Evolutionary conservation across 2,329 filamentous ascomycete genomes (phyloP).

Genomic region (Calonectria pseudoturangicola): DNA sequence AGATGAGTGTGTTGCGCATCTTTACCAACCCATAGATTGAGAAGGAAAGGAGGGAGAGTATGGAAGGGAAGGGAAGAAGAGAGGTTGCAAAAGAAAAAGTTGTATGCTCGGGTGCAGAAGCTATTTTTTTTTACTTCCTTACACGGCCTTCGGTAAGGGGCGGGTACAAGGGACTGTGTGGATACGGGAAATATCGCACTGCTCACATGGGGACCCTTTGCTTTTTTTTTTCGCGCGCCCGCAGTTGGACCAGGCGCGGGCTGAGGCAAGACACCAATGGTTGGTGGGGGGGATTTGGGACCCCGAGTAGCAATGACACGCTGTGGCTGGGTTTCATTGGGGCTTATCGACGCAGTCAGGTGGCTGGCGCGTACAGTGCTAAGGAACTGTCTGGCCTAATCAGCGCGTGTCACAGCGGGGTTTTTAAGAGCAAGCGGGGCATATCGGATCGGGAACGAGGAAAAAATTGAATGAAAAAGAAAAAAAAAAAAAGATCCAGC

Average conservation of each 20-base stretch:
- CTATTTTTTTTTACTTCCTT: constrained; percentile 52
- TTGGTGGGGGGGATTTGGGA: background rate
- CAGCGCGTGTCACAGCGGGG: constrained; percentile 44
- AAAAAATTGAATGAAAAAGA: constrained; percentile 14
- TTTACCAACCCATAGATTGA: constrained; percentile 56
- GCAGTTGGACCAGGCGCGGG: constrained; percentile 1
- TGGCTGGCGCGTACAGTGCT: constrained; percentile 42
- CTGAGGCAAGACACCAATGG: constrained; percentile 5
- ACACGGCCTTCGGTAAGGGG: constrained; percentile 37
- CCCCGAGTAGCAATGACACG: background rate
- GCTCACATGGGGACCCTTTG: constrained; percentile 26
- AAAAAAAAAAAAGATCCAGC: too few relatives aligned
- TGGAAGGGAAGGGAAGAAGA: constrained; percentile 42
- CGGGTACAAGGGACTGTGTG: constrained; percentile 43
- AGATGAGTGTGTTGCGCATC: constrained; percentile 81
- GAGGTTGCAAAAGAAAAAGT: constrained; percentile 49
- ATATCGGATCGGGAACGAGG: constrained; percentile 47
- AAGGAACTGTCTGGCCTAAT: constrained; percentile 9
- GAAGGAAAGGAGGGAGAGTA: constrained; percentile 51
- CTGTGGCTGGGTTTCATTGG: constrained; percentile 30
- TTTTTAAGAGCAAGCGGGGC: constrained; percentile 48
- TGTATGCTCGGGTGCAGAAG: constrained; percentile 45
- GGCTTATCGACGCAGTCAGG: constrained; percentile 38
- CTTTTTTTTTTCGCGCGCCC: constrained; percentile 32
- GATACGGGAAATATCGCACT: background rate